Evolutionary conservation across 164 flowering plant genomes (phyloP), one percentile per base, ranked within the genome.

Genomic region (Sedum album): DNA sequence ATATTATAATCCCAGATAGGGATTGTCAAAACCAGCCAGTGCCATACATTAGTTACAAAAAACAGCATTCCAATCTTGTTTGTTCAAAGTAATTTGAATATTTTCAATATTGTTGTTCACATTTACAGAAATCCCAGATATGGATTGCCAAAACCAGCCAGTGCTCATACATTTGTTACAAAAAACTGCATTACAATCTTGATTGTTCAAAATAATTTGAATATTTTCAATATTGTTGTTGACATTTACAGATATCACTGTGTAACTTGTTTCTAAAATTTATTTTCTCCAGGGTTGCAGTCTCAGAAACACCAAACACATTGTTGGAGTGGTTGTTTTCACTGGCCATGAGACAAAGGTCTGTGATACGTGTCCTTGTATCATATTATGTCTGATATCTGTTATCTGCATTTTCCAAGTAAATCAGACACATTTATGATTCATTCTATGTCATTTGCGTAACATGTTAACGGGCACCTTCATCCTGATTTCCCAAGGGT

Each of bases 291-390:
- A 94, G 98, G 97, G 98, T 49, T 94, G 98, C 82, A 94, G 95
- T 82, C 90, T 94, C 60, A 82, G 96, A 78, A 94, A 94, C 76
- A 94, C 98, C 0, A 90, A 86, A 68, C 88, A 81, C 81, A 85
- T 94, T 31, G 93, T 90, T 75, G 98, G 90, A 60, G 84, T 80
- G 79, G 95, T 87, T 67, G 79, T 94, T 70, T 94, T 88, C 72
- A 85, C 96, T 35, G 98, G 98, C 60, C 98, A 89, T 74, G 98
- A 94, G 75, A 89, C 98, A 49, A 94, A 94, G 98, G 98, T 94
- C 53, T 66, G 74, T 48, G 33, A 57, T 28, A 5, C 26, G 4
- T 25, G 17, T 44, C 48, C 48, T 13, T 57, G 62, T 57, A 55
- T 57, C 62, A 13, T 57, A 3, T 57, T 26, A 57, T 26, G 33